Base-by-base conservation (phyloP, 2,329 filamentous ascomycete genomes). In the Trichophyton mentagrophytes region DNA sequence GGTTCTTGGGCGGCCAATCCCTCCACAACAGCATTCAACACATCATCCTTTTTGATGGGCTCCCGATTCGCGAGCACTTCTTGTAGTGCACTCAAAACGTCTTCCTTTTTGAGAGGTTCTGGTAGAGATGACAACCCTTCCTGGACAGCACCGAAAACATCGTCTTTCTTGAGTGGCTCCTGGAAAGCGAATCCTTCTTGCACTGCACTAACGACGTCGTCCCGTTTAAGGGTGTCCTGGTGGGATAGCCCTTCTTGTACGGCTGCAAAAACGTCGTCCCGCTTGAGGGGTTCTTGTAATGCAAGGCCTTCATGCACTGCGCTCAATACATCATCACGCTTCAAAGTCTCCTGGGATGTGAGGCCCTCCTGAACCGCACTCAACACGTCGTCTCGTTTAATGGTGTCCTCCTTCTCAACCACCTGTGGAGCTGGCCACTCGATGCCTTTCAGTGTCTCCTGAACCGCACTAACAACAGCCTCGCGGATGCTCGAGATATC, bases 271-370 rank as follows among this genome's bases (percentile, higher is more conserved):
- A 70, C 66, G 62, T 69, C 68, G 13, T 66, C 65, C 27, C 62
- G 60, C 27, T 53, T 60, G 20, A 63, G n/a, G 4, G 59, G 47
- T 47, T 62, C 61, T 47, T 66, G 95, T 61, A 85, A 88, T 70
- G 96, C 91, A 84, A 90, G 95, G 0, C 90, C 91, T 66, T 95
- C 90, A 66, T 86, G 86, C 15, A 97, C 87, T 3, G 91, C 90
- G 22, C 87, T 46, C n/a, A 46, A 22, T n/a, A 46, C 44, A 47
- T 47, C 44, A 22, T 91, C 87, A 27, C 85, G 73, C 11, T 74
- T 74, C 67, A 59, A 64, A 63, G 70, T 62, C 17, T 73, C 71
- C 40, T 79, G 74, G 25, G 68, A 68, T 57, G 64, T 66, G 30
- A 64, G 68, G 66, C 61, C 66, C 65, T 73, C 65, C 30, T 66